Base-by-base conservation (phyloP, 169 alveolate species). In the Plasmodium ovale region DNA sequence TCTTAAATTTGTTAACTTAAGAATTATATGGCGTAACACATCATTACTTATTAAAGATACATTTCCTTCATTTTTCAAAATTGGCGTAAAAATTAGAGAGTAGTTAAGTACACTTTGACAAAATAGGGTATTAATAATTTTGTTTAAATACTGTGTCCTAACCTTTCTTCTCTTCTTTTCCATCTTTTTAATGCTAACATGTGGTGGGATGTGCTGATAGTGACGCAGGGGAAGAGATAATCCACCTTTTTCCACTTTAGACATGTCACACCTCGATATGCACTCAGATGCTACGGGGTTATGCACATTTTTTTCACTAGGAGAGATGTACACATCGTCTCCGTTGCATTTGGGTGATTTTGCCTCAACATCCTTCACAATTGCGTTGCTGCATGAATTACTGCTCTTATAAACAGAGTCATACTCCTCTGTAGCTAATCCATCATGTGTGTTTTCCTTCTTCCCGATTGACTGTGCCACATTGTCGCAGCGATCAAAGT, bases 1-100 rank as follows among this genome's bases (percentile, higher is more conserved):
- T 53, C 58, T 77, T 16, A 77, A 29, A 59, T 77, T 42, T 7
- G 59, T 53, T 31, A 77, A 54, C 31, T 67, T 77, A 12, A 77
- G 27, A 19, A 77, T 31, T 1, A 77, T 42, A 19, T 47, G 59
- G 31, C 47, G 39, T 37, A 77, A 1, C 0, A 42, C 33, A 5
- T 23, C 16, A 47, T 16, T 0, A 27, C 35, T 60, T 1, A 77
- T 0, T 12, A 35, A 44, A 19, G 74, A 39, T 31, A 59, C 4
- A 0, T 29, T 33, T 0, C 88, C 88, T 60, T 25, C 42, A 14
- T 77, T 60, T 37, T 25, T 77, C 39, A 77, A 47, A 5, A 77
- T 62, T 0, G 88, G 68, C 2, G 47, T 42, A 31, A 77, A 77
- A 14, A 77, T 77, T 27, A 77, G 4, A 16, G 88, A 49, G 19